Conservation (phyloP, 1,284 basidiomycete genomes). For the Tilletia setariae region DNA sequence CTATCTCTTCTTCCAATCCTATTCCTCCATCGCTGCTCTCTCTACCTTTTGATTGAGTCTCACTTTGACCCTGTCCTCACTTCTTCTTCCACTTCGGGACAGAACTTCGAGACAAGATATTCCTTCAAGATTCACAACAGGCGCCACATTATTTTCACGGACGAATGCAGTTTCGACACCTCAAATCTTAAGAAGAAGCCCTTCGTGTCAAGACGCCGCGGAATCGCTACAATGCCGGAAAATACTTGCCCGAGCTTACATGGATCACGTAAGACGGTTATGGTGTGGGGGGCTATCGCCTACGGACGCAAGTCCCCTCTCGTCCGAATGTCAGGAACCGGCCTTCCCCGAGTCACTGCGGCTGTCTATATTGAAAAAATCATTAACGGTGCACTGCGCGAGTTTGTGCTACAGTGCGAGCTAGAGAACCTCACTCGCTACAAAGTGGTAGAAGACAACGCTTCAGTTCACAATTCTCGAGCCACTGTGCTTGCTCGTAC, state of each 20-base stretch:
- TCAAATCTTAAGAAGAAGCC: not conserved
- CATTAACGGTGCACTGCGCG: not conserved
- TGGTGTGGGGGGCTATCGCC: no score
- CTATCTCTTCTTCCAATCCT: no score
- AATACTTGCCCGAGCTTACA: not conserved
- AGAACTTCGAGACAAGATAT: no score
- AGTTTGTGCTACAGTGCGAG: not conserved
- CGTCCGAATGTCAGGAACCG: not conserved
- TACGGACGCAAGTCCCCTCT: not conserved
- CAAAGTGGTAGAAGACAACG: not conserved
- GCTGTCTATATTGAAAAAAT: not conserved
- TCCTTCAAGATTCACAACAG: no score
- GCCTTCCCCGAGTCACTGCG: not conserved
- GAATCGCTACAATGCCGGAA: not conserved
- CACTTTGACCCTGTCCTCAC: no score
- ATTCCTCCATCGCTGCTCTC: no score
- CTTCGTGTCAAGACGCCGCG: not conserved
- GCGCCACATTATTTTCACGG: no score
- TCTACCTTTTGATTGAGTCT: no score
- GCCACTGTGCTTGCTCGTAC: not conserved
- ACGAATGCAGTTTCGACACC: not conserved
- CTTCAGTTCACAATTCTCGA: not conserved
- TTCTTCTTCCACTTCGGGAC: no score
- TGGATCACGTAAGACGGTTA: not conserved
- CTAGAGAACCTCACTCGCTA: not conserved